Percentiles rank a stretch among this genome's conserved stretches.
Conservation (phyloP, 352 stramenopile species). For the Globisporangium barbulae region DNA sequence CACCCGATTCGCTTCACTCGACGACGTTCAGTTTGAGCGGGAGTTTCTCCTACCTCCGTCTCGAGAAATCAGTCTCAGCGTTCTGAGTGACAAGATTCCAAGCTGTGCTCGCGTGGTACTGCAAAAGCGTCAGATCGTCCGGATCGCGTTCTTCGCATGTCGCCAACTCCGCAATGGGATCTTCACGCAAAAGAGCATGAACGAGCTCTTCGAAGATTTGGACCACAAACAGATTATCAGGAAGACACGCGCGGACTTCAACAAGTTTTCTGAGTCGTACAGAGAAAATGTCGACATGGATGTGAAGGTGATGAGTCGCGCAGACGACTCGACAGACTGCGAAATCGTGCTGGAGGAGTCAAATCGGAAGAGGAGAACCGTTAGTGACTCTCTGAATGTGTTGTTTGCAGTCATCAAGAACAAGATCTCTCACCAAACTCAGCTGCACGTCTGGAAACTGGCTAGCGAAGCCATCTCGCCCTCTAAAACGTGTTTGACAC, state of each 20-base stretch:
- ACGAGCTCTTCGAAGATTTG: constrained; percentile 22
- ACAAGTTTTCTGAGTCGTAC: constrained; percentile 14
- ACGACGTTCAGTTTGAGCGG: constrained; percentile 7
- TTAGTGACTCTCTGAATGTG: not conserved
- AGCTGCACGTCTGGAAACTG: constrained; percentile 8
- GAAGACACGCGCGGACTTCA: constrained; percentile 16
- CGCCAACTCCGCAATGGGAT: constrained; percentile 10
- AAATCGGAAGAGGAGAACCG: not conserved
- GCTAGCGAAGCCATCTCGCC: not conserved
- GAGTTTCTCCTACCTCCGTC: not conserved
- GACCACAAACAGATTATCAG: constrained; percentile 11
- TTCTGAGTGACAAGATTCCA: not conserved
- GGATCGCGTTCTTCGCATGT: constrained; percentile 9
- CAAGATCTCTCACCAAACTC: not conserved
- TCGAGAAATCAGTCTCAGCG: not conserved
- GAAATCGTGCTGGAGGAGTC: not conserved
- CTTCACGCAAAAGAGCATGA: constrained; percentile 25
- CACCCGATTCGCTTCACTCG: not conserved
- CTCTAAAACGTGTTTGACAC: not conserved
- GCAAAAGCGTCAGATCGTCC: constrained; percentile 11
- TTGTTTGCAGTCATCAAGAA: not conserved
- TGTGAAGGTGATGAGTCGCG: not conserved
- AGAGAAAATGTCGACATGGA: constrained; percentile 14
- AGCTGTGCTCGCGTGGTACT: constrained; percentile 2
- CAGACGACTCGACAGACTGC: not conserved